These are phyloP conservation scores for Zymoseptoria brevis DNA, from an alignment of 2,329 filamentous ascomycete species.

Conservation along the genomic window DNA sequence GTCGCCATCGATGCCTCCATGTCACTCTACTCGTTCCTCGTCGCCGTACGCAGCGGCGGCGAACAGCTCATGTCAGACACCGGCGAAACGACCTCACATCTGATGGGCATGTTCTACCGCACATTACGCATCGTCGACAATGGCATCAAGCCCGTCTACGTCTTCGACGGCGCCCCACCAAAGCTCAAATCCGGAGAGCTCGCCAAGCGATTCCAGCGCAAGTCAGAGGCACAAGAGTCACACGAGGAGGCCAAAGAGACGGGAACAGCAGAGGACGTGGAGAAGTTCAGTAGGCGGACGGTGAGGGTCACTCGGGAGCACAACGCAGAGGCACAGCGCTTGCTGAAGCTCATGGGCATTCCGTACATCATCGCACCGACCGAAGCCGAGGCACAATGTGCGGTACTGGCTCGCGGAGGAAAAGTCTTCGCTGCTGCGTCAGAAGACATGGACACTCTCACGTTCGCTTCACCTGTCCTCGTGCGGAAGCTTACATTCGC, in stretches of 20 bases:
- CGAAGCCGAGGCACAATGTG: slow-evolving; percentile 95
- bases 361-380: slow-evolving; percentile 93
- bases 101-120: slow-evolving; percentile 99
- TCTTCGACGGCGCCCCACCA: slow-evolving; percentile 93
- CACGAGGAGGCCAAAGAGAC: slow-evolving; percentile 96
- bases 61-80: slow-evolving; percentile 93
- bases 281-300: slow-evolving; percentile 91
- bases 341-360: slow-evolving; percentile 92
- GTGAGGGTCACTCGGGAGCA: slow-evolving; percentile 95
- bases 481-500: slow-evolving; percentile 91
- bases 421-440: slow-evolving; percentile 96
- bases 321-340: slow-evolving; percentile 84
- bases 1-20: slow-evolving; percentile 63
- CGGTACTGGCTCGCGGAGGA: slow-evolving; percentile 75
- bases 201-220: slow-evolving; percentile 91
- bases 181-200: slow-evolving; percentile 97
- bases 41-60: slow-evolving; percentile 92
- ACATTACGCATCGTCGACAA: slow-evolving; percentile 97
- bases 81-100: slow-evolving; percentile 92
- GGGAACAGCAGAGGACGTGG: slow-evolving; percentile 91
- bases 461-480: slow-evolving; percentile 86
- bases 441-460: slow-evolving; percentile 98
- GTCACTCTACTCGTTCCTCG: slow-evolving; percentile 98
- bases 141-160: slow-evolving; percentile 95
- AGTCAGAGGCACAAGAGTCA: slow-evolving; percentile 80